These are phyloP conservation scores for Hypoxylon sp. DNA, from an alignment of 2,329 filamentous ascomycete species.

Conservation along the genomic window DNA sequence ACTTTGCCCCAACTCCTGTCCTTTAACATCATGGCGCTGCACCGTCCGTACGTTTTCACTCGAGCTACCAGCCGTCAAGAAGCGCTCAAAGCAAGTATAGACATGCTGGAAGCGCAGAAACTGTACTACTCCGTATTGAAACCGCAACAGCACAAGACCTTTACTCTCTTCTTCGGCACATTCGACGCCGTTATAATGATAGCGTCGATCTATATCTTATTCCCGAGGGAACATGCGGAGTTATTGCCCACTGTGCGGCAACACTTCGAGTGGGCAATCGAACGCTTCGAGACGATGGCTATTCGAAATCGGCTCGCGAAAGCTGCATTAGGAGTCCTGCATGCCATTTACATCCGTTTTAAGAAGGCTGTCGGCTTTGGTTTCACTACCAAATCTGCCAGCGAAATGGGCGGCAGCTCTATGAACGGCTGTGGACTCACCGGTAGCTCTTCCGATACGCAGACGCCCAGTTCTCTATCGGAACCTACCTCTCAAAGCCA, in stretches of 20 bases:
- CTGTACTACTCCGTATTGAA: slow-evolving; percentile 64
- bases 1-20: slow-evolving; percentile 64
- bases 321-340: slow-evolving; percentile 68
- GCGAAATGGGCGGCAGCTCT: slow-evolving; percentile 31
- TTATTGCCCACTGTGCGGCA: slow-evolving; percentile 64
- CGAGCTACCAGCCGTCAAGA: slow-evolving; percentile 67
- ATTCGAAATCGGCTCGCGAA: slow-evolving; percentile 68
- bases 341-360: slow-evolving; percentile 68
- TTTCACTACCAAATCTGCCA: slow-evolving; percentile 44
- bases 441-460: slow-evolving; percentile 39
- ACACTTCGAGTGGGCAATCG: slow-evolving; percentile 72
- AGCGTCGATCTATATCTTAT: slow-evolving; percentile 73
- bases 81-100: slow-evolving; percentile 69
- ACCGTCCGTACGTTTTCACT: slow-evolving; percentile 74
- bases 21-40: slow-evolving; percentile 72
- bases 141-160: slow-evolving; percentile 68
- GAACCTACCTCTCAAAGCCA: slow-evolving; percentile 33
- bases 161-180: slow-evolving; percentile 72
- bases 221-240: slow-evolving; percentile 68
- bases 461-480: slow-evolving; percentile 28
- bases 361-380: slow-evolving; percentile 63
- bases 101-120: slow-evolving; percentile 69
- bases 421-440: slow-evolving; percentile 22
- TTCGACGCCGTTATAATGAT: slow-evolving; percentile 75
- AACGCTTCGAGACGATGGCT: slow-evolving; percentile 71